These are phyloP conservation scores for Trapa bicornis DNA, from an alignment of 345 rosid genomes.

Conservation along the genomic window DNA sequence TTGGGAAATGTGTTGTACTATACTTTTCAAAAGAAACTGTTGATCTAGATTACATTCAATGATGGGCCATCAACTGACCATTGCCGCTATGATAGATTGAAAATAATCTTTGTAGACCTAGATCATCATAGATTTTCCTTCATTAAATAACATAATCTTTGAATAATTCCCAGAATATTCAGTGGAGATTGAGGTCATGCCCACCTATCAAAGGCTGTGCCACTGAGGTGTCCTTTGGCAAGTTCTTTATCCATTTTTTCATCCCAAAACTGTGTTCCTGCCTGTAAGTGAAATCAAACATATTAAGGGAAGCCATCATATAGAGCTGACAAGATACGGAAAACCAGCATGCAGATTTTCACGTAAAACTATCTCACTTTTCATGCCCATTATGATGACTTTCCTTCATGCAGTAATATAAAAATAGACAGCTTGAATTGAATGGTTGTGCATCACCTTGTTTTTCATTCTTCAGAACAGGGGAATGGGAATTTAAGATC, in stretches of 20 bases:
- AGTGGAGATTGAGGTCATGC: neutral
- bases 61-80: neutral
- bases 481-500: neutral
- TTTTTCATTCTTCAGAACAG: neutral
- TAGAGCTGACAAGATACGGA: neutral
- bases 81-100: neutral
- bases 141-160: neutral
- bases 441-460: neutral
- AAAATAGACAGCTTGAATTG: neutral
- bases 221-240: constrained; percentile 66
- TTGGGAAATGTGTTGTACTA: neutral
- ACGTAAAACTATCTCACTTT: no score
- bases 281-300: constrained; percentile 28
- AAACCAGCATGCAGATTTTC: neutral
- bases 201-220: constrained; percentile 75
- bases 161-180: neutral
- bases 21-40: neutral
- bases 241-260: constrained; percentile 73
- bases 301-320: neutral
- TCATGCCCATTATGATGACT: no score
- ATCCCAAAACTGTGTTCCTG: constrained; percentile 99
- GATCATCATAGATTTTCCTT: neutral
- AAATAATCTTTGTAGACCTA: neutral
- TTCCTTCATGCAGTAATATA: no score
- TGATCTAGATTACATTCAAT: neutral